Percentiles rank a stretch among this genome's conserved stretches.
phyloP scores from a whole-genome alignment of 352 stramenopile species.

The Pythium brachiatum region DNA sequence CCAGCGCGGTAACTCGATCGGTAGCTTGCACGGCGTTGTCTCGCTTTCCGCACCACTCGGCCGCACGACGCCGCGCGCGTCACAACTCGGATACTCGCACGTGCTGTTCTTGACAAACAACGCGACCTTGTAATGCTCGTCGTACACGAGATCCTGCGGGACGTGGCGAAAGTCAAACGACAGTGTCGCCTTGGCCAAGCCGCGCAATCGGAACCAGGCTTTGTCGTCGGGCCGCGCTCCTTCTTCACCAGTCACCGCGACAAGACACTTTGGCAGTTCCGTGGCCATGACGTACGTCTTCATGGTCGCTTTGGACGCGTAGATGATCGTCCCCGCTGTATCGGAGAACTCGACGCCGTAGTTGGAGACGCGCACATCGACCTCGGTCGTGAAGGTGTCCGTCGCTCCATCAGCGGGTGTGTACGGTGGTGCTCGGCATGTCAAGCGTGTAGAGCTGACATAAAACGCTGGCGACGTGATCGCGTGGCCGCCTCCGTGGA shows the following conservation, averaged over 20 bases:
- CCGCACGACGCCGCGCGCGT: slow-evolving; percentile 47
- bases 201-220: slow-evolving; percentile 91
- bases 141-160: slow-evolving; percentile 88
- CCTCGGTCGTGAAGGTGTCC: slow-evolving; percentile 16
- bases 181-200: slow-evolving; percentile 91
- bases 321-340: slow-evolving; percentile 51
- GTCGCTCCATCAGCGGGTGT: slow-evolving; percentile 25
- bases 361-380: slow-evolving; percentile 79
- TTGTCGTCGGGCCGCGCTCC: slow-evolving; percentile 71
- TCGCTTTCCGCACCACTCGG: slow-evolving; percentile 73
- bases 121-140: slow-evolving; percentile 95
- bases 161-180: slow-evolving; percentile 95
- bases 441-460: slow-evolving; percentile 77
- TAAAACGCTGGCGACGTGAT: slow-evolving; percentile 59
- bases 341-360: slow-evolving; percentile 72
- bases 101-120: slow-evolving; percentile 93
- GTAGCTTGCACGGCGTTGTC: slow-evolving; percentile 89
- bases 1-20: slow-evolving; percentile 88
- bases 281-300: slow-evolving; percentile 34
- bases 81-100: slow-evolving; percentile 87
- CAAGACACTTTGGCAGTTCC: slow-evolving; percentile 34
- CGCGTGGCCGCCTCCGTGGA: slow-evolving; percentile 23
- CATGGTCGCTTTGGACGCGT: slow-evolving; percentile 34
- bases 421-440: slow-evolving; percentile 73
- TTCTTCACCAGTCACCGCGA: slow-evolving; percentile 62